Percentiles rank a stretch among this genome's conserved stretches.
These are phyloP conservation scores for Conoideocrella luteorostrata DNA, from an alignment of 2,329 filamentous ascomycete species.

Conservation along the genomic window DNA sequence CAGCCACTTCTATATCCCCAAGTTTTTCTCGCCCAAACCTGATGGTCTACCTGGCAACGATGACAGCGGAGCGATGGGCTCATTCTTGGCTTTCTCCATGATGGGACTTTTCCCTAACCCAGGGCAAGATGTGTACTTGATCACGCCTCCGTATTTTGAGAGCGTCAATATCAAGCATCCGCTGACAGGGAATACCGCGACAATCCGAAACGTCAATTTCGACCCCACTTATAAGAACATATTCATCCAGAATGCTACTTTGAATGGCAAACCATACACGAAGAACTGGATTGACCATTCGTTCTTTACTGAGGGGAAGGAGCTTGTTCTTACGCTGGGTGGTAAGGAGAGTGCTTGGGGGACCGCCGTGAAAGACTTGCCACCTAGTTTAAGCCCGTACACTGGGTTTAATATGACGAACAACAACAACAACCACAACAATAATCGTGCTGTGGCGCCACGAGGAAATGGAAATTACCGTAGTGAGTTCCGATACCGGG, in stretches of 20 bases:
- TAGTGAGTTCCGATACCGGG: no score
- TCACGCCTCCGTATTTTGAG: conserved; percentile 61
- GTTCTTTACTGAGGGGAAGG: conserved; percentile 60
- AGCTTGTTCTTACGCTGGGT: conserved; percentile 57
- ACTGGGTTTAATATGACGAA: conserved; percentile 15
- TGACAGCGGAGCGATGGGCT: conserved; percentile 64
- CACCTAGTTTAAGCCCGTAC: conserved; percentile 48
- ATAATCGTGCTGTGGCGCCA: no score
- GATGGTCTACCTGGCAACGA: conserved; percentile 64
- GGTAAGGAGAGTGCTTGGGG: conserved; percentile 59
- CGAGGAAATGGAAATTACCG: no score
- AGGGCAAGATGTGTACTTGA: conserved; percentile 65
- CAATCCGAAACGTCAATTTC: conserved; percentile 54
- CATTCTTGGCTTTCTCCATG: conserved; percentile 60
- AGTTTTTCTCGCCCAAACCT: conserved; percentile 52
- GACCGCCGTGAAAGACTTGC: conserved; percentile 50
- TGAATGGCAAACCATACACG: conserved; percentile 54
- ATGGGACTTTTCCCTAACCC: conserved; percentile 64
- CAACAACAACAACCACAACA: no score
- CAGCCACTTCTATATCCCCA: conserved; percentile 59
- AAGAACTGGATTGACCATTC: conserved; percentile 63
- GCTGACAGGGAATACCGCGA: conserved; percentile 53
- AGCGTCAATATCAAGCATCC: conserved; percentile 51
- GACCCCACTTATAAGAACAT: conserved; percentile 51
- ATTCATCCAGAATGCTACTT: conserved; percentile 59